Percentiles rank a stretch among this genome's conserved stretches.
phyloP scores from a whole-genome alignment of 2,329 filamentous ascomycete genomes.

The Beauveria scarabaeidicola region DNA sequence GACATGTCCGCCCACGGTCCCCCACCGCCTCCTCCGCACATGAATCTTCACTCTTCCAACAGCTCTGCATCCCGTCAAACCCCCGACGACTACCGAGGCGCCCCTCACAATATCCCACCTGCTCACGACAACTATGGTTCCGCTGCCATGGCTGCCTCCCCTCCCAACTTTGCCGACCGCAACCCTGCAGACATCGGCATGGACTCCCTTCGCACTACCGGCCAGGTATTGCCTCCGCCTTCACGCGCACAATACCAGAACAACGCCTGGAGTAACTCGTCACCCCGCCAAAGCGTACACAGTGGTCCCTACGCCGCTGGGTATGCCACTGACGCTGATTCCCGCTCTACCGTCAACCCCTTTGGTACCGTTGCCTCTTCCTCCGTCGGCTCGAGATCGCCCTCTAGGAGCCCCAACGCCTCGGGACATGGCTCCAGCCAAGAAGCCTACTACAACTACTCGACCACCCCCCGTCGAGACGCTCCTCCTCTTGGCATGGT shows the following conservation, averaged over 20 bases:
- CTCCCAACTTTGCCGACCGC: conserved; percentile 55
- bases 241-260: conserved; percentile 23
- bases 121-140: conserved; percentile 58
- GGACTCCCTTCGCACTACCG: conserved; percentile 44
- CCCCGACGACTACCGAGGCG: conserved; percentile 16
- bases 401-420: conserved; percentile 41
- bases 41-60: conserved; percentile 16
- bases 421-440: conserved; percentile 43
- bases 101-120: conserved; percentile 41
- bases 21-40: conserved; percentile 16
- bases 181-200: conserved; percentile 52
- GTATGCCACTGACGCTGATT: conserved; percentile 27
- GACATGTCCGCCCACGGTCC: not conserved
- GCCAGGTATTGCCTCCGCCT: conserved; percentile 29
- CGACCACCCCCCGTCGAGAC: conserved; percentile 30
- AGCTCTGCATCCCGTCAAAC: conserved; percentile 15
- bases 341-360: conserved; percentile 34
- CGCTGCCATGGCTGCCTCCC: conserved; percentile 57
- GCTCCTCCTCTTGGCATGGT: conserved; percentile 49
- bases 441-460: conserved; percentile 59
- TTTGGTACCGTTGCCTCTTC: conserved; percentile 24
- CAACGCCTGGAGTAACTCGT: not conserved
- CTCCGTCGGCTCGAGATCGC: conserved; percentile 30
- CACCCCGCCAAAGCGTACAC: not conserved
- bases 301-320: conserved; percentile 16